Conservation (phyloP, 176 grass and related monocot genomes). For the Microstegium vimineum region DNA sequence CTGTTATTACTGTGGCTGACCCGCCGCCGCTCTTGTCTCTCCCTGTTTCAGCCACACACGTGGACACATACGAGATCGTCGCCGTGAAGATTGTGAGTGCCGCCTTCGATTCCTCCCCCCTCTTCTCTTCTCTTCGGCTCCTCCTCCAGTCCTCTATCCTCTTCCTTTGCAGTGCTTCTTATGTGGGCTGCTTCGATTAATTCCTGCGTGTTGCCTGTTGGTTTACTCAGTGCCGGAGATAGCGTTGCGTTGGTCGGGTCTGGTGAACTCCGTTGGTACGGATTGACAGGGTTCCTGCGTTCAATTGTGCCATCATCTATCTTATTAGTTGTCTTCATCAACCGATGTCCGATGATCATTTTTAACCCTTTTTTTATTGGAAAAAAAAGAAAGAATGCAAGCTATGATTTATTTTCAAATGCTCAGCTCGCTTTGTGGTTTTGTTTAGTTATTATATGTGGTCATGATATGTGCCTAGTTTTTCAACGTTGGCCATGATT, state of each 20-base stretch:
- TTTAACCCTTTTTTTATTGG: neutral
- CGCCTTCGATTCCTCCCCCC: neutral
- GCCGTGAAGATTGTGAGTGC: constrained; percentile 90
- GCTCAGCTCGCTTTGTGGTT: neutral
- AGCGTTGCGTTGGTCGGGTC: neutral
- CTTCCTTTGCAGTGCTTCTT: neutral
- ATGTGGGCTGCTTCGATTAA: no score
- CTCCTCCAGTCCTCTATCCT: neutral
- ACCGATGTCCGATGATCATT: no score
- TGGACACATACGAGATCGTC: constrained; percentile 95
- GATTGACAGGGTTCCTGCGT: neutral
- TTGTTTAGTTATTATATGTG: neutral
- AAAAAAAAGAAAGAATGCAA: neutral
- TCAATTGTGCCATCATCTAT: neutral
- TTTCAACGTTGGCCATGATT: constrained; percentile 18
- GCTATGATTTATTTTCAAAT: neutral
- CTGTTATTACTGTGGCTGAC: neutral
- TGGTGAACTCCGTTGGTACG: neutral
- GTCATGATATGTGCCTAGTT: neutral
- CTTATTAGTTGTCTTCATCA: neutral
- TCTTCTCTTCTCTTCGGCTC: no score
- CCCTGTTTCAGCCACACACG: constrained; percentile 65
- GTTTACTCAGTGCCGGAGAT: neutral
- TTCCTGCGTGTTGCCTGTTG: no score
- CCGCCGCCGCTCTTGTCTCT: neutral